Base-by-base conservation (phyloP, 23 red algal genomes). In the Gracilaria vermiculophylla region DNA sequence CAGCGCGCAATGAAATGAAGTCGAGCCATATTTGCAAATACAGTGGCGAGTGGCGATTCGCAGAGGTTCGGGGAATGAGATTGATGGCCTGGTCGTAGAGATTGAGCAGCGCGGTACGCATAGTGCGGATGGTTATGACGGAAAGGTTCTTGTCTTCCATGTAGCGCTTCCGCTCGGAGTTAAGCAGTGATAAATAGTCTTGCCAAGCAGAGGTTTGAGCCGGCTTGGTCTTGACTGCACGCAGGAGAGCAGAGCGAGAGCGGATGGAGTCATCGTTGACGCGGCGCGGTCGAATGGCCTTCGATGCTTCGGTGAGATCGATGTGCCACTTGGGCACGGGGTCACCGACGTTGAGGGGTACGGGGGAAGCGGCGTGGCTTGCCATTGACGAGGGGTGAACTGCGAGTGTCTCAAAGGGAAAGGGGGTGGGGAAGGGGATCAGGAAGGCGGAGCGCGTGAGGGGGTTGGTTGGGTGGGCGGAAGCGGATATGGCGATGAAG, bases 11-110 rank as follows among this genome's bases (percentile, higher is more conserved):
- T 24, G 76, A 52, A 35, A 89, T 93, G 53, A 89, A 84, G 23
- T 80, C 67, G 3, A 99, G 76, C 97, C 97, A 99, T 43, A 99
- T 54, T 66, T 90, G 77, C 25, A 94, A 51, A 25, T 85, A 95
- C 3, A 55, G 53, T 35, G 81, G 62, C 51, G 85, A 78, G 29
- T 92, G 79, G 51, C 97, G 77, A 61, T 95, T 93, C 42, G 88
- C 90, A 27, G 84, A 85, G 0, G 80, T 54, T 44, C 75, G 65
- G 0, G 87, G 91, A n/a, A 94, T 73, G 13, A 85, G 28, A 31
- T 76, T 72, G 39, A 91, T 96, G 3, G 92, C 97, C n/a, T 61
- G 87, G 28, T 96, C 88, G 89, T 96, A 95, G 29, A 95, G 79
- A 28, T 81, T 90, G 53, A 91, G 82, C 12, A 95, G 51, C 34